Base-by-base conservation (phyloP, 306 rosid species). In the Comarum palustre region DNA sequence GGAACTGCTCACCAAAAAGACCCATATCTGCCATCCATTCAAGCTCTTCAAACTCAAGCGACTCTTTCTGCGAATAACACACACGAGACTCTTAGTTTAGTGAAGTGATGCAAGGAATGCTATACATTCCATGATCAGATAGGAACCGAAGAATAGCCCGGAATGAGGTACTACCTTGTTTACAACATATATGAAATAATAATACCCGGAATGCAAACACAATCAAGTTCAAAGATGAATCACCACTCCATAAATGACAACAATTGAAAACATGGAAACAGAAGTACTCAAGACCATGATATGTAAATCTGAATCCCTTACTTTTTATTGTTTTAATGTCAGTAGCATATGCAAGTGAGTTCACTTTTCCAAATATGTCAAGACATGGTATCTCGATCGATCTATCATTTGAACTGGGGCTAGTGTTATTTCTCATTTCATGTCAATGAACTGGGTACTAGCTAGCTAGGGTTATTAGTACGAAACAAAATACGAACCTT, bases 21-120 rank as follows among this genome's bases (percentile, higher is more conserved):
- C 97, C 87, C 57, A 83, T 75, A 8, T 94, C 97, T 57, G 90
- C 74, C 58, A 94, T 80, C 99, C 99, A 94, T 27, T 91, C 97
- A 11, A 94, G 87, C 74, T 91, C 99, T 78, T 96, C 97, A 41
- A 91, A 90, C 71, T 88, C 99, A 22, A 88, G 80, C 4, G 89
- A 43, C 77, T 86, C 96, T 76, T 91, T 94, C 95, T 91, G 90
- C 78, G 38, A 46, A 43, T 10, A 27, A 1, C 74, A n/a, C 9
- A 77, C 27, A 41, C n/a, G 58, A 36, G 29, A 39, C 32, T 32
- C 25, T 50, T 57, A 43, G 39, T n/a, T 39, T 39, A 39, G 42
- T 39, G 42, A 39, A 39, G 42, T 38, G 42, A 38, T 38, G 42
- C 42, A 39, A 39, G 42, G 42, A 39, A 39, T 3, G 39, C 32